Conservation (phyloP, 2,329 filamentous ascomycete genomes). For the Cercospora sojina region DNA sequence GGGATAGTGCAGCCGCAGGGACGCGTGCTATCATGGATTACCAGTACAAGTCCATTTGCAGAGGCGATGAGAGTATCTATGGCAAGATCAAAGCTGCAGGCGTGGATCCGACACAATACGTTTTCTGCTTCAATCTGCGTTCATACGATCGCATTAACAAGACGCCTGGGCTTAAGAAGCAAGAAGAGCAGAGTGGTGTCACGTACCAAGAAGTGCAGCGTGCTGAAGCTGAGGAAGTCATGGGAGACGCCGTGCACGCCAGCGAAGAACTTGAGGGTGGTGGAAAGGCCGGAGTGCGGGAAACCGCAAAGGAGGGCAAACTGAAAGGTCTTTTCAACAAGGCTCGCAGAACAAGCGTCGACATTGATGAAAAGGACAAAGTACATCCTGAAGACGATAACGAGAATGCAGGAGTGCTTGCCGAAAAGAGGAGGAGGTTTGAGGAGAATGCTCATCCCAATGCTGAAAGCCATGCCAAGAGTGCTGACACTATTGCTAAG, state of each 20-base stretch:
- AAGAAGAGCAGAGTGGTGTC: slow-evolving; percentile 78
- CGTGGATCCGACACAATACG: slow-evolving; percentile 74
- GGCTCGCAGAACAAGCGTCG: slow-evolving; percentile 35
- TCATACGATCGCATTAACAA: slow-evolving; percentile 91
- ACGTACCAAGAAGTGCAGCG: slow-evolving; percentile 83
- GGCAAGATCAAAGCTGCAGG: slow-evolving; percentile 71
- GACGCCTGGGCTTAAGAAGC: slow-evolving; percentile 68
- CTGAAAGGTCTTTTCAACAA: slow-evolving; percentile 34
- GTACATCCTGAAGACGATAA: slow-evolving; percentile 24
- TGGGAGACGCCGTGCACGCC: slow-evolving; percentile 69
- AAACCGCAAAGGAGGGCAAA: slow-evolving; percentile 32
- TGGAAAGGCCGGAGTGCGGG: slow-evolving; percentile 35
- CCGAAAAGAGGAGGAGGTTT: slow-evolving; percentile 28
- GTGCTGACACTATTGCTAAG: slow-evolving; percentile 63
- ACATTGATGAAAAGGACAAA: slow-evolving; percentile 24
- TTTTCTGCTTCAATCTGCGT: slow-evolving; percentile 92
- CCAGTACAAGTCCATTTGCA: slow-evolving; percentile 93
- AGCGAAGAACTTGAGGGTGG: slow-evolving; percentile 33
- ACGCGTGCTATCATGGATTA: slow-evolving; percentile 98
- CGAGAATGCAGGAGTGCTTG: slow-evolving; percentile 17
- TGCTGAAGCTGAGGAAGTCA: slow-evolving; percentile 84
- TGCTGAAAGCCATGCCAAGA: slow-evolving; percentile 35
- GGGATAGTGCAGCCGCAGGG: slow-evolving; percentile 77
- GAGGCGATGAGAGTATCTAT: slow-evolving; percentile 88
- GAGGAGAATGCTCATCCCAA: slow-evolving; percentile 23